phyloP scores from a whole-genome alignment of 202 grass and related monocot genomes.

The Eragrostis tef region DNA sequence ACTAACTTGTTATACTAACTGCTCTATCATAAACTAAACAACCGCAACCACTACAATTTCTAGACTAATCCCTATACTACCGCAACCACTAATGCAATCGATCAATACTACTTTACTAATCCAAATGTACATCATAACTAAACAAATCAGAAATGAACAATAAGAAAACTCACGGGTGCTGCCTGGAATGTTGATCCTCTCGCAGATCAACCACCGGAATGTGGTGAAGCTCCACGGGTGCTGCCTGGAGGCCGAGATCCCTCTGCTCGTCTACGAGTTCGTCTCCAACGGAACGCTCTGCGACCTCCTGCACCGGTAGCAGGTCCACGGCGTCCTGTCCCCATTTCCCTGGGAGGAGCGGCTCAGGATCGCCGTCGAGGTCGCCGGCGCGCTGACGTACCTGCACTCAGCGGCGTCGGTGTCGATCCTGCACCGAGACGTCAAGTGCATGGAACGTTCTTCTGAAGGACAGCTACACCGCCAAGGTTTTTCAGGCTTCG shows the following conservation, averaged over 20 bases:
- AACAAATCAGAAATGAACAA: no score
- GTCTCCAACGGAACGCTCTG: constrained; percentile 53
- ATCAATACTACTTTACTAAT: no score
- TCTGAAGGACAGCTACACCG: constrained; percentile 46
- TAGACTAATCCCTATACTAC: no score
- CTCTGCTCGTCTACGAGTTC: constrained; percentile 50
- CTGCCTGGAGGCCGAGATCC: constrained; percentile 47
- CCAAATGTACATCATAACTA: no score
- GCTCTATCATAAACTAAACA: no score
- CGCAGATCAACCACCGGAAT: constrained; percentile 41
- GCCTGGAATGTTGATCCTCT: no score
- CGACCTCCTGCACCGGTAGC: constrained; percentile 45
- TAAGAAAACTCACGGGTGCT: no score
- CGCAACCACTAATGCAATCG: no score
- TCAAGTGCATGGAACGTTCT: constrained; percentile 59
- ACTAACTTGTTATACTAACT: no score
- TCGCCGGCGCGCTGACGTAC: constrained; percentile 48
- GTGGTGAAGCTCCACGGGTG: constrained; percentile 49
- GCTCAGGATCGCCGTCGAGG: constrained; percentile 48
- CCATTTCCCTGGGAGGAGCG: constrained; percentile 51
- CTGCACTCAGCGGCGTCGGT: constrained; percentile 50
- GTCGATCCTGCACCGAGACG: constrained; percentile 57
- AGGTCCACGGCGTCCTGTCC: not conserved
- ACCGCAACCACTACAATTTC: no score
- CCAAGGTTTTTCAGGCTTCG: constrained; percentile 56